Evolutionary conservation across 2,329 filamentous ascomycete species (phyloP).

Genomic region (Talaromyces pinophilus): DNA sequence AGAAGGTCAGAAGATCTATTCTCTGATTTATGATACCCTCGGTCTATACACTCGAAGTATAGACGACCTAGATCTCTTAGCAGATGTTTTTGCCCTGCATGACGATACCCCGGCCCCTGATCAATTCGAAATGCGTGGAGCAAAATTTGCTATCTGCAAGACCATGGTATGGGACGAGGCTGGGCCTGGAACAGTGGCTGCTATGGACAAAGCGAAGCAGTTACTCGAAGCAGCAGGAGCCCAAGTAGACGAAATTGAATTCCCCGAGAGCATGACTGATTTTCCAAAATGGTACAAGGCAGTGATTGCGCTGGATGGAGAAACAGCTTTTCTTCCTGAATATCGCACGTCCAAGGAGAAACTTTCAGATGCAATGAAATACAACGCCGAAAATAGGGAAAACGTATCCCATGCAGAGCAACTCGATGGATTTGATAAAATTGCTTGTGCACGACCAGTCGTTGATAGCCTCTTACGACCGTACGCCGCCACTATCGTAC

Average conservation of each 20-base stretch:
- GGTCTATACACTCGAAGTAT: background rate
- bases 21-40: background rate
- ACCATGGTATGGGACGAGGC: background rate
- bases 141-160: background rate
- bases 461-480: background rate
- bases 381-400: background rate
- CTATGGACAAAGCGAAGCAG: background rate
- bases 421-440: background rate
- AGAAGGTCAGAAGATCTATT: background rate
- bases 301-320: background rate
- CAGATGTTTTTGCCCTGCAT: background rate
- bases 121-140: background rate
- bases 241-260: background rate
- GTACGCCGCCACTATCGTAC: background rate
- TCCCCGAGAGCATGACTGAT: background rate
- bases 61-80: background rate
- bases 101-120: background rate
- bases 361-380: background rate
- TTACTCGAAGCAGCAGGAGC: background rate
- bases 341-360: background rate
- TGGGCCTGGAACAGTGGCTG: background rate
- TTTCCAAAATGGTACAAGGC: background rate
- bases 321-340: background rate
- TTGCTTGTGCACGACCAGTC: background rate
- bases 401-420: background rate